Evolutionary conservation across 768 basidiomycete genomes (phyloP), one percentile per base, ranked within the genome.

Genomic region (Tephrocybe sp.): DNA sequence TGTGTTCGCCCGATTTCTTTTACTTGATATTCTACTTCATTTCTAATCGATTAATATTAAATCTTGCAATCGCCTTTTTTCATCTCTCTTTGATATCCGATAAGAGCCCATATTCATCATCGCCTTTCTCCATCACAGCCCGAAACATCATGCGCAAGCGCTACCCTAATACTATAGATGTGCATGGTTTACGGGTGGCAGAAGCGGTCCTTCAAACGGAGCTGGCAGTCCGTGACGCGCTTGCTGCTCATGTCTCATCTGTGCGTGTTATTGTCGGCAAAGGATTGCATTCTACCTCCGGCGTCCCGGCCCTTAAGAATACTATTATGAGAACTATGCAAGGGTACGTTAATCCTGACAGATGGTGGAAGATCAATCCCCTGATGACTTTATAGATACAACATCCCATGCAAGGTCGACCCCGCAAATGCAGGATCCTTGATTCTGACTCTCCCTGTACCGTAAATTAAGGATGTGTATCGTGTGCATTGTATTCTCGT

Each of bases 231-330:
- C 64, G 72, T 7, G 64, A 73, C 5, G 69, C 73, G 3, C 59
- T 72, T 41, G 56, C 55, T 34, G 64, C 65, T 42, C 72, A 68
- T 9, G 55, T 67, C 4, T 56, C 61, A 1, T 60, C 61, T 5
- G 60, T 81, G 32, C 64, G 63, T 8, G 72, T 81, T 3, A 78
- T 81, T 55, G 76, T 78, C 1, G 90, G 90, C 16, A 94, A 91
- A 64, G 95, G 95, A 2, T 65, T 87, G 31, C 95, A 98, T 68
- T 92, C 89, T 2, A 66, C 74, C 5, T 72, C 77, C 4, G 79
- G 84, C 42, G 73, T 80, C 9, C 85, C 91, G 1, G 90, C 90
- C 63, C 72, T 98, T 60, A 93, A 89, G 62, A 85, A 87, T 11
- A 87, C 87, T 1, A 82, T 98, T 34, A 81, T 84, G 57, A 78